A percentile compares a stretch with the other conserved stretches of the same genome.
These are phyloP conservation scores for Colletotrichum camelliae DNA, from an alignment of 2,329 filamentous ascomycete species.

Conservation along the genomic window DNA sequence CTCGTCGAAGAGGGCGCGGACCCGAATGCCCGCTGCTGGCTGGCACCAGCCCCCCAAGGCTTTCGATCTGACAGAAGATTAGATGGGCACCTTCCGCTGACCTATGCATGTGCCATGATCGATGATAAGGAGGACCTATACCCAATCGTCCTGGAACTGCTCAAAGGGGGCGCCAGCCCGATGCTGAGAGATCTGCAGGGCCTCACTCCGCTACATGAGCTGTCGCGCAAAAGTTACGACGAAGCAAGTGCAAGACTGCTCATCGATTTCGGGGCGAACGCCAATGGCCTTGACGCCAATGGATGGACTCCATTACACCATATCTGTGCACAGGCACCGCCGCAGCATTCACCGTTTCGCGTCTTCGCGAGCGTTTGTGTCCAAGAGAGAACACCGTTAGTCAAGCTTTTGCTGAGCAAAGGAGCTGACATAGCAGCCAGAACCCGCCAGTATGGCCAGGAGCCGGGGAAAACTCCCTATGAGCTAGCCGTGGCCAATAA, in stretches of 20 bases:
- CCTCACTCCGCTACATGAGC: background rate
- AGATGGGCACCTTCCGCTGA: background rate
- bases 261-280: constrained; percentile 17
- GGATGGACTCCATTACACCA: background rate
- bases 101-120: background rate
- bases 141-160: background rate
- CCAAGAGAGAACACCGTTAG: background rate
- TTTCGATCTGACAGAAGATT: background rate
- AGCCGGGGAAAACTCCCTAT: background rate
- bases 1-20: background rate
- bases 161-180: background rate
- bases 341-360: background rate
- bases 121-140: background rate
- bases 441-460: background rate
- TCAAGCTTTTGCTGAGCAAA: background rate
- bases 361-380: background rate
- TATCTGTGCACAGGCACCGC: background rate
- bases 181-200: background rate
- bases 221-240: background rate
- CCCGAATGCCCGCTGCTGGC: background rate
- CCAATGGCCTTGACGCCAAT: background rate
- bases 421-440: background rate
- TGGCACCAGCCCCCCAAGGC: background rate
- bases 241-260: constrained; percentile 3
- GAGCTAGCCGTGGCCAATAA: background rate